Evolutionary conservation across 208 protist species (phyloP), one percentile per base, ranked within the genome.

Genomic region (Wallacemonas sp.): DNA sequence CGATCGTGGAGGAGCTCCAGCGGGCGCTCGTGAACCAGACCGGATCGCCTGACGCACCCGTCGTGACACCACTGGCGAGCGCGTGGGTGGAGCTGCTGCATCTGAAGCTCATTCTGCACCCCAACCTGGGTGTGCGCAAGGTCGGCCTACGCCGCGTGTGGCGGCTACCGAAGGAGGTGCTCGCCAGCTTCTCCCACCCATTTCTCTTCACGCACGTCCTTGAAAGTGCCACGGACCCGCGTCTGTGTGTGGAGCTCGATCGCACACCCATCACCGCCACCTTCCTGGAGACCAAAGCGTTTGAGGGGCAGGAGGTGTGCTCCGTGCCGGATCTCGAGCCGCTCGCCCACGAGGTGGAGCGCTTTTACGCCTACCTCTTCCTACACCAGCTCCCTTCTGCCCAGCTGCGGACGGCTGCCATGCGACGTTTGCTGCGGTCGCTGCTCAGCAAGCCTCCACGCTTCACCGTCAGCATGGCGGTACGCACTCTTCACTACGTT

Each of bases 41-140:
- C 4, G 19, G 5, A 0, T 22, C 44, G 44, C 15, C 62, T 36
- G n/a, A n/a, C n/a, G n/a, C 45, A 4, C 12, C 62, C 8, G 33
- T 21, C 0, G 57, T 60, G 1, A 53, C 17, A 17, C 58, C 27
- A 22, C n/a, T 29, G 34, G 33, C 44, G 30, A 26, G 53, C 22
- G 41, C 59, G 58, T 96, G 87, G 85, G 39, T 96, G 0, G 83
- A 93, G 66, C 38, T 96, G 64, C 75, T 96, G 24, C 71, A 91
- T 27, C 71, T 91, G 26, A 96, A 96, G 68, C 61, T 93, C 37
- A 58, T 92, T 27, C 42, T 78, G 27, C 91, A 96, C 63, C 85
- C 87, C 29, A 96, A 96, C 66, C 44, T 83, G 9, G 85, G 83
- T 5, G 73, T 96, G 8, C 85, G 91, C 24, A 88, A 89, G 52